These are phyloP conservation scores for Ilex aquifolium DNA, from an alignment of 257 asterid genomes.

Conservation along the genomic window DNA sequence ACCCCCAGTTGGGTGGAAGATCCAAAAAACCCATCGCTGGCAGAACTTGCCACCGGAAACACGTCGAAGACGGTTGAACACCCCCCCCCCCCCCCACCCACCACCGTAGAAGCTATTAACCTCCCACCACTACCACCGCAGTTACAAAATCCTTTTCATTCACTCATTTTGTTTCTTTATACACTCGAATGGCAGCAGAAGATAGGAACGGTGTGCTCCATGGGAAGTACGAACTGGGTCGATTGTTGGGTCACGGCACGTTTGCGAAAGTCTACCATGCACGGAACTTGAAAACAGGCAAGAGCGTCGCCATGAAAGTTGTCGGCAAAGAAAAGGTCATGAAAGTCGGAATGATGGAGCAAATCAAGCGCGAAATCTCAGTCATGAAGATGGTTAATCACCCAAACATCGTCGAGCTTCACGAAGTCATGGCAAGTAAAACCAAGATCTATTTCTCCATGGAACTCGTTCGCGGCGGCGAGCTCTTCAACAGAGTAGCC, in stretches of 20 bases:
- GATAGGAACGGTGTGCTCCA: not conserved
- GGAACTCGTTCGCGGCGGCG: not conserved
- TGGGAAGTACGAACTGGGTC: not conserved
- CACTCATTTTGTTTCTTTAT: too few relatives aligned
- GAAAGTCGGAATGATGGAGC: not conserved
- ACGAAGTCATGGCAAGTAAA: not conserved
- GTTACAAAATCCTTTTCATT: not conserved
- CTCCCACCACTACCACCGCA: too few relatives aligned
- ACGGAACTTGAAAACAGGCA: not conserved
- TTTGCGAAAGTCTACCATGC: not conserved
- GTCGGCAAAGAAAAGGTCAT: not conserved
- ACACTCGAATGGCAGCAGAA: not conserved
- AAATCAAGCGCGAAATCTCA: not conserved
- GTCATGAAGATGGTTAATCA: not conserved
- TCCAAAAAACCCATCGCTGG: not conserved
- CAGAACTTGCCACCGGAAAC: not conserved
- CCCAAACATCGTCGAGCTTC: not conserved
- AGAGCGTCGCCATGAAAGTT: not conserved
- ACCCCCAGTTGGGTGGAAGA: not conserved
- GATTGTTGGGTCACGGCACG: not conserved
- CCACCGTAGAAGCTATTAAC: too few relatives aligned
- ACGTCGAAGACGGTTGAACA: not conserved
- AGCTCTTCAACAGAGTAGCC: not conserved
- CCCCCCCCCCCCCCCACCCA: not conserved
- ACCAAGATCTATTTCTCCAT: not conserved